phyloP scores from a whole-genome alignment of 1,139 yeast genomes.

The Pneumocystis carinii region DNA sequence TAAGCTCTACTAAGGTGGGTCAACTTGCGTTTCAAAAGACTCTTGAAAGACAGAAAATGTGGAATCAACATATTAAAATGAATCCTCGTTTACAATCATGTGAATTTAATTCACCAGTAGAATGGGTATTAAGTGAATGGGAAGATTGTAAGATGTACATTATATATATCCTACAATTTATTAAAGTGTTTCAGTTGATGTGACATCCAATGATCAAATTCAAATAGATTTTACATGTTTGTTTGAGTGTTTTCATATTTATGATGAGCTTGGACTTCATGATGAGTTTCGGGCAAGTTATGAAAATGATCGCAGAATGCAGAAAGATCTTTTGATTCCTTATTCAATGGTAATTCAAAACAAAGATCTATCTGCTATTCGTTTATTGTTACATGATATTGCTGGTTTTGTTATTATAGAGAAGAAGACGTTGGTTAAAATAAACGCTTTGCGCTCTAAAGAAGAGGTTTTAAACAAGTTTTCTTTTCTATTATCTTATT shows the following conservation, averaged over 20 bases:
- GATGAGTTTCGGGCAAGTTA: slow-evolving; percentile 47
- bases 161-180: slow-evolving; percentile 17
- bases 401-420: slow-evolving; percentile 70
- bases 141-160: slow-evolving; percentile 12
- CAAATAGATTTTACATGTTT: slow-evolving; percentile 51
- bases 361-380: slow-evolving; percentile 29
- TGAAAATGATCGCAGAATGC: slow-evolving; percentile 57
- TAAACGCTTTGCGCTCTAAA: slow-evolving; percentile 28
- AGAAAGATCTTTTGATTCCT: slow-evolving; percentile 62
- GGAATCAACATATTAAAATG: slow-evolving; percentile 35
- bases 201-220: slow-evolving; percentile 33
- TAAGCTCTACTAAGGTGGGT: slow-evolving; percentile 48
- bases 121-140: slow-evolving; percentile 41
- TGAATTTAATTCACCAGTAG: slow-evolving; percentile 76
- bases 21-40: slow-evolving; percentile 42
- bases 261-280: slow-evolving; percentile 53
- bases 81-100: slow-evolving; percentile 39
- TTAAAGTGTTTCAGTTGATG: slow-evolving; percentile 22
- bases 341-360: slow-evolving; percentile 16
- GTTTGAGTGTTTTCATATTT: slow-evolving; percentile 72
- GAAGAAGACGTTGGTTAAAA: slow-evolving; percentile 45
- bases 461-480: slow-evolving; percentile 26
- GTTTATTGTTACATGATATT: slow-evolving; percentile 44
- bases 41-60: slow-evolving; percentile 38
- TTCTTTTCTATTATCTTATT: background rate